Evolutionary conservation across 2,329 filamentous ascomycete genomes (phyloP).

Genomic region (Davidsoniella eucalypti): DNA sequence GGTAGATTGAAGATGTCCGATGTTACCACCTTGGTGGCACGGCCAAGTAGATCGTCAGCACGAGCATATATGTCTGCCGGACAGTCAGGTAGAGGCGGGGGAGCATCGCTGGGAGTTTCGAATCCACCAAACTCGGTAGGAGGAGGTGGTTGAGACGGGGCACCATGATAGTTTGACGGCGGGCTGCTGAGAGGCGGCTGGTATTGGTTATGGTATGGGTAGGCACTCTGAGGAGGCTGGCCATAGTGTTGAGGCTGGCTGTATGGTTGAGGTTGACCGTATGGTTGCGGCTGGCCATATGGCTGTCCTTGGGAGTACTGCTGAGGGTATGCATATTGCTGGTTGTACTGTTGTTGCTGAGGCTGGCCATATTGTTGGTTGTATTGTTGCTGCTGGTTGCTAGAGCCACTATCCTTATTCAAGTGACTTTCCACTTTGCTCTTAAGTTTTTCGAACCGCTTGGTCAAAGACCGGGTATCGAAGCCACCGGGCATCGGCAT

Average conservation of each 20-base stretch:
- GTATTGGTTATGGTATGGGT: constrained; percentile 12
- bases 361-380: background rate
- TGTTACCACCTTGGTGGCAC: constrained; percentile 15
- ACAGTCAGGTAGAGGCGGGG: constrained; percentile 12
- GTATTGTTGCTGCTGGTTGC: background rate
- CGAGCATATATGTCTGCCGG: constrained; percentile 1
- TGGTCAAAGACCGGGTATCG: constrained; percentile 4
- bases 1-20: constrained; percentile 39
- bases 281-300: background rate
- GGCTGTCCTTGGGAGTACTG: background rate
- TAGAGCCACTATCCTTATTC: background rate
- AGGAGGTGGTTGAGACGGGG: background rate
- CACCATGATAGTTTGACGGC: background rate
- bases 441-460: constrained; percentile 12
- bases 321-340: background rate
- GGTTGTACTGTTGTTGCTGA: background rate
- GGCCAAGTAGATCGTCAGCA: constrained; percentile 1
- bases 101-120: constrained; percentile 12
- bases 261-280: constrained; percentile 7
- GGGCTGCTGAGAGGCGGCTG: background rate
- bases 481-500: constrained; percentile 8
- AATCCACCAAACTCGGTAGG: background rate
- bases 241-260: background rate
- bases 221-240: constrained; percentile 5
- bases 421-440: constrained; percentile 10